phyloP scores from a whole-genome alignment of 164 flowering plant genomes.

The Stephania cephalantha region DNA sequence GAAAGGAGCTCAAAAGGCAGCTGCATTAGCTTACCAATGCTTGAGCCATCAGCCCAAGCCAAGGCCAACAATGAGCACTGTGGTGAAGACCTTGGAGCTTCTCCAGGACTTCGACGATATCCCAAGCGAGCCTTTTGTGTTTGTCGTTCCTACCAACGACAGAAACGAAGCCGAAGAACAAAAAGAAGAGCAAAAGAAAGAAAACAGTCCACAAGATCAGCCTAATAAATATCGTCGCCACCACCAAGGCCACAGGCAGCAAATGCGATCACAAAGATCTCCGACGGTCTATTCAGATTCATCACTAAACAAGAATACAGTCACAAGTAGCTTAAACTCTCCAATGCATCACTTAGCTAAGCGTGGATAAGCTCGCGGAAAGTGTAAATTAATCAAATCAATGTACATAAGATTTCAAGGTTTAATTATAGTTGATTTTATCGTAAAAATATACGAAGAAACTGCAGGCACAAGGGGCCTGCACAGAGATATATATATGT shows the following conservation, averaged over 20 bases:
- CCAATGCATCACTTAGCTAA: conserved; percentile 6
- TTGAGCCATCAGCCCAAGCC: conserved; percentile 53
- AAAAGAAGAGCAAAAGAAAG: conserved; percentile 4
- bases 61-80: conserved; percentile 66
- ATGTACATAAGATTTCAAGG: not conserved
- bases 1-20: conserved; percentile 59
- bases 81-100: conserved; percentile 58
- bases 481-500: not conserved
- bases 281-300: conserved; percentile 44
- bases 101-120: conserved; percentile 46
- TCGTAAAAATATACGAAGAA: not conserved
- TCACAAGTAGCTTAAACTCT: conserved; percentile 22
- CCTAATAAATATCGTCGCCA: not conserved
- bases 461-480: not conserved
- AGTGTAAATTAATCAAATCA: not conserved
- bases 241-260: conserved; percentile 20
- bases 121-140: conserved; percentile 54
- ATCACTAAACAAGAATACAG: conserved; percentile 22
- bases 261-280: conserved; percentile 23
- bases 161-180: conserved; percentile 8
- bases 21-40: conserved; percentile 69
- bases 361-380: not conserved
- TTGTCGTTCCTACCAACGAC: conserved; percentile 32
- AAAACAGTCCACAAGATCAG: not conserved
- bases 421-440: not conserved